Percentiles rank a stretch among this genome's conserved stretches.
phyloP scores from a whole-genome alignment of 169 alveolate species.

The Theileria sp. region DNA sequence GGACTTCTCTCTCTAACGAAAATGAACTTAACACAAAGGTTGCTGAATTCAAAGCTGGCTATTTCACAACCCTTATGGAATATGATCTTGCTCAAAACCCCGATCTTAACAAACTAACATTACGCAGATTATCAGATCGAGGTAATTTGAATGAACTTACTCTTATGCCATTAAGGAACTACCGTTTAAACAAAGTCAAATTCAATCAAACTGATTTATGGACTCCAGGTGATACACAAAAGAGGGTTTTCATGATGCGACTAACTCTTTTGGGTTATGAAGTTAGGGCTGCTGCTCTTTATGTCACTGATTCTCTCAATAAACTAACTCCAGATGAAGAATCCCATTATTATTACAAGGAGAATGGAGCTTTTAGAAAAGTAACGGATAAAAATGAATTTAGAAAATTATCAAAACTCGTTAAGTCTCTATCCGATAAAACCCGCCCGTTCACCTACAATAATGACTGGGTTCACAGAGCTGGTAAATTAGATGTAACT shows the following conservation, averaged over 20 bases:
- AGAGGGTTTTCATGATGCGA: not conserved
- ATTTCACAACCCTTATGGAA: not conserved
- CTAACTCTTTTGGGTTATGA: conserved; percentile 3
- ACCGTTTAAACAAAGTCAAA: not conserved
- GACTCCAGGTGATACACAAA: not conserved
- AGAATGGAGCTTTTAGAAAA: not conserved
- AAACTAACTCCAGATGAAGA: not conserved
- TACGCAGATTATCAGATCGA: not conserved
- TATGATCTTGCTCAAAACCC: not conserved
- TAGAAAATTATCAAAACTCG: not conserved
- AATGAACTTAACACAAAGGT: not conserved
- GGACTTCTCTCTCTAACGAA: not conserved
- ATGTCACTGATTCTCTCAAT: not conserved
- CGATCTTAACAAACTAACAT: not conserved
- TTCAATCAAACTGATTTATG: not conserved
- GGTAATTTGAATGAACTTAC: not conserved
- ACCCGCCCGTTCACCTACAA: not conserved
- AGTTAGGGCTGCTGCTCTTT: not conserved
- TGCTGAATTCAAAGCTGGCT: not conserved
- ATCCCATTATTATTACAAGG: not conserved
- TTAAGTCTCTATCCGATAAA: not conserved
- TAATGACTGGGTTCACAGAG: not conserved
- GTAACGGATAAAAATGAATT: not conserved
- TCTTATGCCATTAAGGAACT: not conserved
- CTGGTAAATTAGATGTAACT: not conserved